Conservation (phyloP, 768 basidiomycete species). For the Lactarius trivialis region DNA sequence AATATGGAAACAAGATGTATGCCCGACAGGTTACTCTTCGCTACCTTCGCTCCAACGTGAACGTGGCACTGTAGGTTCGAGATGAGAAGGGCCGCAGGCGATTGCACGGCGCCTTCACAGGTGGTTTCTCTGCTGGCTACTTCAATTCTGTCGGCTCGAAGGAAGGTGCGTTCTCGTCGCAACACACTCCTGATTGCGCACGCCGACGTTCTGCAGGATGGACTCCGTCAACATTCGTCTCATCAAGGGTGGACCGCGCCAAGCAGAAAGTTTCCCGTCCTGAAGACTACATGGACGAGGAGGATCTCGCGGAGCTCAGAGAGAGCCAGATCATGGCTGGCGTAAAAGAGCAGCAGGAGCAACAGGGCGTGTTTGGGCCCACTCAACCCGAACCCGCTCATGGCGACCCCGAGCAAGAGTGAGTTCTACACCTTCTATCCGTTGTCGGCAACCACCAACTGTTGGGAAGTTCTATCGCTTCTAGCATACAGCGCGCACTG, state of each 20-base stretch:
- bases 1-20: slow-evolving; percentile 94
- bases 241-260: slow-evolving; percentile 72
- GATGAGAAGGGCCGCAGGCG: slow-evolving; percentile 91
- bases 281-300: slow-evolving; percentile 99
- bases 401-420: slow-evolving; percentile 46
- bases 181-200: not conserved
- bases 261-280: slow-evolving; percentile 57
- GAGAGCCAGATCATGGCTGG: slow-evolving; percentile 55
- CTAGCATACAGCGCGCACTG: slow-evolving; percentile 57
- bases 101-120: slow-evolving; percentile 97
- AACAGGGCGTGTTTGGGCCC: slow-evolving; percentile 66
- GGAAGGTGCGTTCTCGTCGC: slow-evolving; percentile 52
- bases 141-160: slow-evolving; percentile 95
- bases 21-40: slow-evolving; percentile 26
- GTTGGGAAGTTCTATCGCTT: slow-evolving; percentile 49
- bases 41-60: slow-evolving; percentile 21
- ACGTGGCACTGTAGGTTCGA: slow-evolving; percentile 49
- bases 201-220: slow-evolving; percentile 60
- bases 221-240: slow-evolving; percentile 88
- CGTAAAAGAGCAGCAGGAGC: slow-evolving; percentile 57
- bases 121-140: slow-evolving; percentile 96
- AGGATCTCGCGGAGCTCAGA: slow-evolving; percentile 79
- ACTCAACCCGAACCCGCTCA: slow-evolving; percentile 47
- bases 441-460: not conserved
- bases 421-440: slow-evolving; percentile 27